phyloP scores from a whole-genome alignment of 768 basidiomycete genomes.

The Russula brevipes region DNA sequence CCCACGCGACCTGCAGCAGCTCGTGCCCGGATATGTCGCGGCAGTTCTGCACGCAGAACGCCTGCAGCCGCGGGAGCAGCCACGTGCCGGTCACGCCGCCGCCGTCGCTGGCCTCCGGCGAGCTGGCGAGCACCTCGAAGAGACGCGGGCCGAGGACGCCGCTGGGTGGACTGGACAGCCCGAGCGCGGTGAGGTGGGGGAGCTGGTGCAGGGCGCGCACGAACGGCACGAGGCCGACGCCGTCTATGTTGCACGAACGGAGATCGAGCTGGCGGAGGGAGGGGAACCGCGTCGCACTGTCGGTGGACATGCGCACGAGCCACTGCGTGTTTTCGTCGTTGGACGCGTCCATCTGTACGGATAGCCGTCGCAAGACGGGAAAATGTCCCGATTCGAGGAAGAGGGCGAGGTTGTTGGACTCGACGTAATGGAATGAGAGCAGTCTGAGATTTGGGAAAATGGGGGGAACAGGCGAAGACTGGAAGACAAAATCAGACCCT shows the following conservation, averaged over 20 bases:
- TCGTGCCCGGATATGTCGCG: constrained; percentile 32
- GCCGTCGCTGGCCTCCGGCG: constrained; percentile 19
- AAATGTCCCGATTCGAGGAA: constrained; percentile 31
- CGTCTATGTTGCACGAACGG: constrained; percentile 31
- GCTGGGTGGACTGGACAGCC: constrained; percentile 29
- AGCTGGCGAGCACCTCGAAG: constrained; percentile 30
- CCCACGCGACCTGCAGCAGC: constrained; percentile 28
- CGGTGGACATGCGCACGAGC: constrained; percentile 28
- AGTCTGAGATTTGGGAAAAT: constrained; percentile 26
- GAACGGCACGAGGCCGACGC: constrained; percentile 31
- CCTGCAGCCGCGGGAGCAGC: constrained; percentile 31
- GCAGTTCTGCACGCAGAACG: constrained; percentile 30
- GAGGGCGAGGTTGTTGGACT: constrained; percentile 30
- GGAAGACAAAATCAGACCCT: constrained; percentile 28
- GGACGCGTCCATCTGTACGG: constrained; percentile 28
- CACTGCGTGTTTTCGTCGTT: constrained; percentile 32
- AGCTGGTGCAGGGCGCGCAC: constrained; percentile 31
- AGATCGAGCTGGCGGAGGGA: constrained; percentile 31
- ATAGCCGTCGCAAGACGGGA: constrained; percentile 27
- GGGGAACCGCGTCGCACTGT: constrained; percentile 25
- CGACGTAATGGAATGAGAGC: constrained; percentile 29
- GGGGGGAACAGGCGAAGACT: constrained; percentile 21
- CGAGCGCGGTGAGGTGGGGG: constrained; percentile 30
- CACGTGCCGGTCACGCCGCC: constrained; percentile 21
- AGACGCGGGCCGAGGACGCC: constrained; percentile 28